These are phyloP conservation scores for Malus hybrid DNA, from an alignment of 331 rosid species.

Conservation along the genomic window DNA sequence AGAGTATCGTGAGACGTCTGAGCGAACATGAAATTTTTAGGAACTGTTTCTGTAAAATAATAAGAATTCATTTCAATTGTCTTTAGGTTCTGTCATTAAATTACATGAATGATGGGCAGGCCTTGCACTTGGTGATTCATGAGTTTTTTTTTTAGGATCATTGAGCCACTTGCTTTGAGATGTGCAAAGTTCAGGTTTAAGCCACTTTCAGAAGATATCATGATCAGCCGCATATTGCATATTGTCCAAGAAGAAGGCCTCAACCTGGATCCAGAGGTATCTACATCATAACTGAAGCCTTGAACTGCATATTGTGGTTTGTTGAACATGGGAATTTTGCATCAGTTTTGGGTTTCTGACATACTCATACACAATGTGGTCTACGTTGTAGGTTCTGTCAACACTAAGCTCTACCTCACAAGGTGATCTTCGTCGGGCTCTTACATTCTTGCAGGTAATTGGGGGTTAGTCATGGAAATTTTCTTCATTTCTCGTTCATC, in stretches of 20 bases:
- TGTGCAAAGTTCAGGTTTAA: conserved; percentile 98
- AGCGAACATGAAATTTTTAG: neutral
- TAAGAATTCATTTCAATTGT: neutral
- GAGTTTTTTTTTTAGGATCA: conserved; percentile 48
- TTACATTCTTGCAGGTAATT: conserved; percentile 81
- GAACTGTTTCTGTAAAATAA: neutral
- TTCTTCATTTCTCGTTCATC: neutral
- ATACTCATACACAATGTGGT: neutral
- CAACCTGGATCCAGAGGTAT: conserved; percentile 71
- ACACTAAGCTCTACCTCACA: conserved; percentile 78
- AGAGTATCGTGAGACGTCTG: neutral
- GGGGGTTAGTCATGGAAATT: neutral
- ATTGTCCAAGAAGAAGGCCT: conserved; percentile 82
- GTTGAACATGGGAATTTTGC: neutral
- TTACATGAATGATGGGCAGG: neutral
- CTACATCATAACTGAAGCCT: conserved; percentile 5
- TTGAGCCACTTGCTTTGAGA: conserved; percentile 95
- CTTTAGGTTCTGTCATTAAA: neutral
- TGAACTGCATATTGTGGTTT: neutral
- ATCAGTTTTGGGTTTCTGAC: conserved; percentile 6
- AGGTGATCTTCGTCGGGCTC: conserved; percentile 97
- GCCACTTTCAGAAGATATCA: conserved; percentile 76
- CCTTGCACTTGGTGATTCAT: conserved; percentile 5
- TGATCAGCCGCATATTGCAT: conserved; percentile 62
- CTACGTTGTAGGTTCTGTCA: conserved; percentile 55